Evolutionary conservation across 2,329 filamentous ascomycete genomes (phyloP), one percentile per base, ranked within the genome.

Genomic region (Colletotrichum sublineola): DNA sequence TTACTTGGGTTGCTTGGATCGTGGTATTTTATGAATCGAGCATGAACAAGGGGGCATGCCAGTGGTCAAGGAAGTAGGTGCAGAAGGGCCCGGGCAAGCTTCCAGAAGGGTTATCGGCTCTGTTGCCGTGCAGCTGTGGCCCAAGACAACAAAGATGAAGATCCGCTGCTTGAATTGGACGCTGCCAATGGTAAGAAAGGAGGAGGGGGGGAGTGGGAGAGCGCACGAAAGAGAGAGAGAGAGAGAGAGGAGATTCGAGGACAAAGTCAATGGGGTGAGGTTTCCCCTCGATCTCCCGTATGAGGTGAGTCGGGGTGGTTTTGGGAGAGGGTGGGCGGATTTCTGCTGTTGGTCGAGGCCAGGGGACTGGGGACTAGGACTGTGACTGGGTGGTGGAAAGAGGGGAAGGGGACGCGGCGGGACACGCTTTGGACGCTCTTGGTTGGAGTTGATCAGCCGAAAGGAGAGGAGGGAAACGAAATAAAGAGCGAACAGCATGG

Each of bases 391-490:
- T n/a, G 31, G 36, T 55, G 68, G 46, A 38, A 46, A 66, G 63
- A 64, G n/a, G 55, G 52, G 65, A 68, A 72, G 53, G 33, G 69
- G 69, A 24, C 24, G 24, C 24, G 44, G 44, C 44, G 69, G 69
- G 52, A 58, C 58, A 63, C 52, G 66, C 64, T 53, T 38, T 63
- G 57, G 68, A 71, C 50, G 68, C 53, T 55, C 53, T 72, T 64
- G 44, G 69, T 71, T 50, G 62, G 31, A 40, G 67, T 66, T 61
- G 71, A 73, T 71, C 71, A 67, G 70, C 70, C 70, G 60, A 69
- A 65, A 71, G 57, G 57, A 52, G 70, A 31, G 68, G 63, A 29
- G 48, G 29, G 36, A n/a, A 20, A 48, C 36, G 24, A 33, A 33
- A 36, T 18, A 46, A 46, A 63, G 42, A 36, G 60, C 29, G 60